Base-by-base conservation (phyloP, 305 asterid genomes). In the Solanum hybrid region DNA sequence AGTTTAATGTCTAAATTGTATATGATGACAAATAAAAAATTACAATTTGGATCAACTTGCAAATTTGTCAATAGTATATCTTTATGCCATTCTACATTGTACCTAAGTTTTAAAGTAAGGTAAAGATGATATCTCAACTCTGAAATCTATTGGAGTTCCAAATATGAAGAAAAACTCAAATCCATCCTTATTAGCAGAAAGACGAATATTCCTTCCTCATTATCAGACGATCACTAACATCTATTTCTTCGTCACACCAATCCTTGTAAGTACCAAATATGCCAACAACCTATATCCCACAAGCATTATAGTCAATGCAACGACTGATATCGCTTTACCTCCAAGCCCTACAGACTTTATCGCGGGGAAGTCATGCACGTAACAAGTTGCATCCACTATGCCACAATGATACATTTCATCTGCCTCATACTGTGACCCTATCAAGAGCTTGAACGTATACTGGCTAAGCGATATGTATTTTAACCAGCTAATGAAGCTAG, bases 271-370 rank as follows among this genome's bases (percentile, higher is more conserved):
- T 1, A 97, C 97, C 27, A 95, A 15, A 87, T 96, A 96, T 1
- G 99, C 98, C 31, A 96, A 68, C 2, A 95, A 84, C 93, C 98
- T 91, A 57, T 95, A 96, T 1, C 92, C 95, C 79, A 97, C 93
- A 41, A 96, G 90, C 99, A 97, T 95, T 6, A 93, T 33, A 37
- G 90, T 92, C 94, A 96, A 38, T 5, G 95, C 97, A 61, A 93
- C 3, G 14, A 94, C 84, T 3, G 95, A 90, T 1, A 89, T 9
- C 4, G 12, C 82, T 7, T 22, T 61, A 89, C 93, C 95, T 31
- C 90, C 91, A 0, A 96, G 94, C 36, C 98, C 98, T 14, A 92
- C 94, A 1, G 91, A 10, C 84, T 93, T 93, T 10, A 97, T 88
- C 24, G 92, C 34, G 4, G 98, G 95, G 70, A 92, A 94, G 89